Evolutionary conservation across 2,329 filamentous ascomycete genomes (phyloP).

Genomic region (Colletotrichum sp.): DNA sequence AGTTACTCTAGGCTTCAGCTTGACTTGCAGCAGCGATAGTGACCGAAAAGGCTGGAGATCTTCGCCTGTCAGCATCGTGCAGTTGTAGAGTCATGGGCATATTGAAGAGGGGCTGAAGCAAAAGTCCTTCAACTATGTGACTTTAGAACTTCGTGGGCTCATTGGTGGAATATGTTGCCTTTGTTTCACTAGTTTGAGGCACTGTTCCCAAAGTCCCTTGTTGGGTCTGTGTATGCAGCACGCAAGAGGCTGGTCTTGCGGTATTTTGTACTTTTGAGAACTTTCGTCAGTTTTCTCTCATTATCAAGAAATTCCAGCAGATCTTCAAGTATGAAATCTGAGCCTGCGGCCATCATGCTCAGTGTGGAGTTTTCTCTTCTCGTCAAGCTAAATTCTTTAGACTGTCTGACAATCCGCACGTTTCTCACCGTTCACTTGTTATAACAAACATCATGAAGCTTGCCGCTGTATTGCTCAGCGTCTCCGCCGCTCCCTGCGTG

Average conservation of each 20-base stretch:
- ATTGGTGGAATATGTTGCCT: neutral
- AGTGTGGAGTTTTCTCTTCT: accelerated
- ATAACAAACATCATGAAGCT: neutral
- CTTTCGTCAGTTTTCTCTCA: neutral
- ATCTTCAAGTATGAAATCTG: neutral
- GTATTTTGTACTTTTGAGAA: neutral
- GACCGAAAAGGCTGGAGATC: neutral
- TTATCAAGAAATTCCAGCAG: neutral
- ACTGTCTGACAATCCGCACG: accelerated
- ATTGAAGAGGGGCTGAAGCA: neutral
- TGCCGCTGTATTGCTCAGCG: neutral
- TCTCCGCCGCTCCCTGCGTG: neutral
- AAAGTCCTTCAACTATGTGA: neutral
- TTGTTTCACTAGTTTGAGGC: neutral
- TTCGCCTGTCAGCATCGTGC: neutral
- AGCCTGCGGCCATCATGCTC: accelerated
- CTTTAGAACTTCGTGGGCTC: neutral
- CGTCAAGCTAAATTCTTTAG: neutral
- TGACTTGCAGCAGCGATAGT: neutral
- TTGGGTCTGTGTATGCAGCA: neutral
- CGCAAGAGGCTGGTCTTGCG: neutral
- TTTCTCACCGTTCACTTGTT: neutral
- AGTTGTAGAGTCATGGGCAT: neutral
- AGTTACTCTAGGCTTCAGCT: neutral
- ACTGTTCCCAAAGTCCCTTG: neutral